Evolutionary conservation across 148 eudicot genomes (phyloP), one percentile per base, ranked within the genome.

Genomic region (Amaranthus hypochondriacus): DNA sequence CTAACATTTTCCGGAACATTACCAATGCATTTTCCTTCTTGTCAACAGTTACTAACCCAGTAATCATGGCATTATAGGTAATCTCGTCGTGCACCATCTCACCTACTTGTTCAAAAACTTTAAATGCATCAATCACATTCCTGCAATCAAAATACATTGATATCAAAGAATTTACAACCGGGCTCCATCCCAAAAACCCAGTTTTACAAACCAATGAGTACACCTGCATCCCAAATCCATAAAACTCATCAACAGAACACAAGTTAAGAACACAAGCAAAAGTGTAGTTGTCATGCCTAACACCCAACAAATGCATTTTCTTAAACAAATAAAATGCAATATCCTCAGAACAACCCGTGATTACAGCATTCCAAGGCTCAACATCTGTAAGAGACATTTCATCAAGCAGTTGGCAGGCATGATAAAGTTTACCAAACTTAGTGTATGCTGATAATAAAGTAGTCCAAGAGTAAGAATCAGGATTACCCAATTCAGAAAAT

Each of bases 391-490:
- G 56, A 63, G 92, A 85, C 84, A 86, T 87, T 85, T 81, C 48
- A 48, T 86, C 92, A 62, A 93, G 79, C 84, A 93, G 55, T 54
- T 71, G 61, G 74, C 83, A 83, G 12, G 93, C 96, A 76, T 81
- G 77, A 14, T 21, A 63, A 54, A 86, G 71, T 44, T 87, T 78
- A 60, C 96, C 98, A 55, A 87, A 75, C 80, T 93, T 93, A 7
- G 84, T 52, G 48, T 88, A 86, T 6, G 92, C 98, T 0, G 92
- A 90, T 68, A 93, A 69, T 55, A 89, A 68, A 12, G 92, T 89
- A 2, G 96, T 93, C 86, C 89, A 84, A 0, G 98, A 93, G 79
- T 93, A 90, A 79, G 79, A 80, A 85, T 93, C 92, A n/a, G 94
- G 93, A 56, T 7, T n/a, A 68, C 84, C 74, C 62, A 93, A 71